phyloP scores from a whole-genome alignment of 441 rosid species.

The Manihot esculenta region DNA sequence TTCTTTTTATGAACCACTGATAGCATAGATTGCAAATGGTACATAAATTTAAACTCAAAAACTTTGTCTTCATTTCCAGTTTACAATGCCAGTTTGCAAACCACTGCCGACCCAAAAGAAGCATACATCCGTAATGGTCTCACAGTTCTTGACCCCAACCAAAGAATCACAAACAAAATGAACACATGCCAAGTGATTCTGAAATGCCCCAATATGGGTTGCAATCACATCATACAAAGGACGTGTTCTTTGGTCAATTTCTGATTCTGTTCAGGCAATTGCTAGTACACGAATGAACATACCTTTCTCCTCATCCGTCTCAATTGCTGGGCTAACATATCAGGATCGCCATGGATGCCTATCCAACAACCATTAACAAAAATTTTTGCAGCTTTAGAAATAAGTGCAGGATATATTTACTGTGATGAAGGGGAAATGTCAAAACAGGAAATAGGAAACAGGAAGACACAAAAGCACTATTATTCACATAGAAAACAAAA shows the following conservation, averaged over 20 bases:
- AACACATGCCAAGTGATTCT: neutral
- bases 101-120: neutral
- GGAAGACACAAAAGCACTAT: constrained; percentile 6
- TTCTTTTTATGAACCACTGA: too few species aligned
- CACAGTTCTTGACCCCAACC: neutral
- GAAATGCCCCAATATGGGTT: neutral
- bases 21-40: too few species aligned
- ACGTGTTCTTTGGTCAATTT: too few species aligned
- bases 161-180: neutral
- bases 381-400: constrained; percentile 92
- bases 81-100: neutral
- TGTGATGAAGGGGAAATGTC: constrained; percentile 30
- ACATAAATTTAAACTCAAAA: too few species aligned
- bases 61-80: neutral
- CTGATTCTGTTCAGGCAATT: too few species aligned
- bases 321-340: constrained; percentile 93
- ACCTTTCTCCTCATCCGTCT: constrained; percentile 89
- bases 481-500: constrained; percentile 13
- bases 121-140: too few species aligned
- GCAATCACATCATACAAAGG: too few species aligned
- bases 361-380: constrained; percentile 99
- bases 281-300: neutral
- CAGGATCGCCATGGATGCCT: constrained; percentile 95
- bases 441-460: neutral
- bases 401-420: constrained; percentile 99